Evolutionary conservation across 2,329 filamentous ascomycete genomes (phyloP).

Genomic region (Clarireedia paspali): DNA sequence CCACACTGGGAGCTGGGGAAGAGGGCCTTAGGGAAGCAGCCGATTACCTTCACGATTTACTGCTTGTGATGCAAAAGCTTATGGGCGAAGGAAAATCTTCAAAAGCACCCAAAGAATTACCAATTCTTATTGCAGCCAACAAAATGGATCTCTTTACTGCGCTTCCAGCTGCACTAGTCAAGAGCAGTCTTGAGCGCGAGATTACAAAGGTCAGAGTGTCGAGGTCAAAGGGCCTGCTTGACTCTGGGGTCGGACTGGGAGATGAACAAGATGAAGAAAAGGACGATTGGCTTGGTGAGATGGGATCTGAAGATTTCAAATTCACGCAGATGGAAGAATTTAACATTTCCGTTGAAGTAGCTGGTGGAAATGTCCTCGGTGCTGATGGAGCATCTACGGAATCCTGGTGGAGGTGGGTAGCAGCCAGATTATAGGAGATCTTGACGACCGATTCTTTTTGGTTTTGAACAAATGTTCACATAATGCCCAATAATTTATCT

Average conservation of each 20-base stretch:
- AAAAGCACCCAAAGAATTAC: constrained; percentile 52
- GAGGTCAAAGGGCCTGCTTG: constrained; percentile 71
- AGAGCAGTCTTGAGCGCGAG: constrained; percentile 68
- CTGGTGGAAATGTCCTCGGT: constrained; percentile 63
- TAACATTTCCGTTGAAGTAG: constrained; percentile 67
- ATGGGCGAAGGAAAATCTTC: constrained; percentile 46
- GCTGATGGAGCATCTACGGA: constrained; percentile 61
- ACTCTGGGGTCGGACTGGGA: constrained; percentile 62
- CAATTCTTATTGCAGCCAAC: constrained; percentile 82
- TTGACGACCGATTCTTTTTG: not conserved
- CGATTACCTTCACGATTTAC: constrained; percentile 78
- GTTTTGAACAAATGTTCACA: not conserved
- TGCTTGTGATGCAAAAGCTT: constrained; percentile 75
- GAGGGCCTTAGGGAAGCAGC: constrained; percentile 65
- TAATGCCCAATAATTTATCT: not conserved
- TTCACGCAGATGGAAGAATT: constrained; percentile 81
- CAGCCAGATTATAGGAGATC: constrained; percentile 52
- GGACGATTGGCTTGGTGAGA: constrained; percentile 78
- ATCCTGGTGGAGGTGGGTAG: constrained; percentile 90
- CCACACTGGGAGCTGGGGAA: constrained; percentile 48
- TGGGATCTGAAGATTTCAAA: constrained; percentile 66
- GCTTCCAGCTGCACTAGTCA: constrained; percentile 69
- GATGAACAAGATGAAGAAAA: constrained; percentile 59
- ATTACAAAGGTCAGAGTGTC: constrained; percentile 70
- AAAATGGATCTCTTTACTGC: constrained; percentile 96